Conservation (phyloP, 768 basidiomycete species). For the Cyathus striatus region DNA sequence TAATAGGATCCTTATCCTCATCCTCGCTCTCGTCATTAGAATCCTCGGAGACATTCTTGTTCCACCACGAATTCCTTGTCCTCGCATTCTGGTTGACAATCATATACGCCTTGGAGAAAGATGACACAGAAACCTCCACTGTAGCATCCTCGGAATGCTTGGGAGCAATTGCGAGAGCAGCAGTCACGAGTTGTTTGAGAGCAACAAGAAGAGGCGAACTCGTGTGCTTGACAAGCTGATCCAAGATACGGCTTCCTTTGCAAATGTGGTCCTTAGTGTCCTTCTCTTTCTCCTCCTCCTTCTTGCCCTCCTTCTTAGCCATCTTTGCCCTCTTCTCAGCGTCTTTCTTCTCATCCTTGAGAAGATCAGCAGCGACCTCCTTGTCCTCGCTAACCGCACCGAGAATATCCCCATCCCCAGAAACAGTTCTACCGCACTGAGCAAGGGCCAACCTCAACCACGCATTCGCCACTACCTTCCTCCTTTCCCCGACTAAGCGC, state of each 20-base stretch:
- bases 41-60: neutral
- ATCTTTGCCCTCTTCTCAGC: neutral
- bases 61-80: neutral
- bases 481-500: neutral
- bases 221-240: neutral
- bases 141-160: neutral
- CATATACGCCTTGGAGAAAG: neutral
- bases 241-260: neutral
- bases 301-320: neutral
- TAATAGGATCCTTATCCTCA: neutral
- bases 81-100: neutral
- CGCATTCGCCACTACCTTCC: neutral
- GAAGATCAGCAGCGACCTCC: too few relatives aligned
- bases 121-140: neutral
- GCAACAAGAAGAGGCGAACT: neutral
- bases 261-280: constrained; percentile 73
- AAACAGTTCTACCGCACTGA: neutral
- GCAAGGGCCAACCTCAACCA: neutral
- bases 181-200: neutral
- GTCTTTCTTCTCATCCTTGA: too few relatives aligned
- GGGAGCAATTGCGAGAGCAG: neutral
- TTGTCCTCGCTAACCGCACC: too few relatives aligned
- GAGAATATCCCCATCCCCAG: too few relatives aligned
- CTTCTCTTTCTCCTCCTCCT: constrained; percentile 1
- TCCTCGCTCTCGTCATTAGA: constrained; percentile 2